phyloP scores from a whole-genome alignment of 2,329 filamentous ascomycete species.

The Venturiaceae sp. region DNA sequence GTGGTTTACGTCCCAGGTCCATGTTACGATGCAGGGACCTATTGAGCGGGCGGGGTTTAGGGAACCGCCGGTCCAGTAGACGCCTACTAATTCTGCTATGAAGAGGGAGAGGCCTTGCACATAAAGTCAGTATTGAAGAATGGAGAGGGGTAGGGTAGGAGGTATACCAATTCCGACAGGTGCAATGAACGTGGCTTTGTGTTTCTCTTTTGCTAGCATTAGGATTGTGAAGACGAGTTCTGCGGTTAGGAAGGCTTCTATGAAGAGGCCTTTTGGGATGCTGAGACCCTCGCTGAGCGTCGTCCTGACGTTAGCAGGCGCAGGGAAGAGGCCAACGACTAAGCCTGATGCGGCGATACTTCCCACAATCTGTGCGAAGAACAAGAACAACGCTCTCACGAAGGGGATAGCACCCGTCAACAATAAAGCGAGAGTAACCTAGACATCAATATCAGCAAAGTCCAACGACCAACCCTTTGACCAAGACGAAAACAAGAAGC shows the following conservation, averaged over 20 bases:
- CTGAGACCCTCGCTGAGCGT: constrained; percentile 22
- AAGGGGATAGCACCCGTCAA: constrained; percentile 4
- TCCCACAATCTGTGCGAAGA: constrained; percentile 11
- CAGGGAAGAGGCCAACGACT: constrained; percentile 24
- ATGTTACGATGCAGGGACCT: constrained; percentile 29
- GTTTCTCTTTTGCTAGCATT: constrained; percentile 32
- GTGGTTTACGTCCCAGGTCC: constrained; percentile 27
- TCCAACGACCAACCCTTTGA: neutral
- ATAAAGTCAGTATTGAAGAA: constrained; percentile 53
- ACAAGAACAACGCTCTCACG: constrained; percentile 5
- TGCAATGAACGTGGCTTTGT: constrained; percentile 30
- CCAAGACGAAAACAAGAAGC: no score
- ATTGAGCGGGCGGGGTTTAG: constrained; percentile 32
- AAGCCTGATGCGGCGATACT: constrained; percentile 26
- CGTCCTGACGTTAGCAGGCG: constrained; percentile 23
- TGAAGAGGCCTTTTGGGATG: constrained; percentile 24
- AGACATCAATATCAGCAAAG: neutral
- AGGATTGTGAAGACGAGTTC: constrained; percentile 32
- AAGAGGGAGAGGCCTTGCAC: constrained; percentile 59
- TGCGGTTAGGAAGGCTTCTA: constrained; percentile 27
- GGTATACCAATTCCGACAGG: constrained; percentile 20
- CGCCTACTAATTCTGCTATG: constrained; percentile 41
- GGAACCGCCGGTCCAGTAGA: constrained; percentile 33
- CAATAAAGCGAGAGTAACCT: constrained; percentile 9
- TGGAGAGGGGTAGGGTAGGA: neutral